Conservation (phyloP, 805 yeast species). For the Ogataea pini region DNA sequence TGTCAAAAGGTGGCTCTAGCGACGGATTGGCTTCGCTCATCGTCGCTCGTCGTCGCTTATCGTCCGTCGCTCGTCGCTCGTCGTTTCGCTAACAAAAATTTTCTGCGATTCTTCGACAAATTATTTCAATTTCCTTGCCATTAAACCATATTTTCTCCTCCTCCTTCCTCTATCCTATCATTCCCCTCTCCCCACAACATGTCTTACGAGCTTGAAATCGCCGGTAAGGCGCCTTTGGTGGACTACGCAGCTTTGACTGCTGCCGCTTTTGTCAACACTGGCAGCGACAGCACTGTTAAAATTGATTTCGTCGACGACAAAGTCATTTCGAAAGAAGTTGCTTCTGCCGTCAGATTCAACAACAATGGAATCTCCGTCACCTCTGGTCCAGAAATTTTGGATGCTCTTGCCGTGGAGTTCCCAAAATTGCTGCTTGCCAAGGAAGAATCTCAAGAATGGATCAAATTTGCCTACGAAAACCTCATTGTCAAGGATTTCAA, state of each 20-base stretch:
- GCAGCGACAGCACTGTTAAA: constrained; percentile 50
- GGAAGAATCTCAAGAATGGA: constrained; percentile 58
- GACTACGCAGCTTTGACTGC: constrained; percentile 81
- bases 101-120: not conserved
- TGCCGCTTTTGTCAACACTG: constrained; percentile 66
- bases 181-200: not conserved
- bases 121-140: not conserved
- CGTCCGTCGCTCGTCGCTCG: not conserved
- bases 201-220: constrained; percentile 59
- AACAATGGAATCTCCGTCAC: constrained; percentile 46
- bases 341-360: constrained; percentile 44
- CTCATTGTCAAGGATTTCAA: constrained; percentile 85
- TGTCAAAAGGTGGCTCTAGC: too few species aligned
- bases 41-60: too few species aligned
- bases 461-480: constrained; percentile 63
- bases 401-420: constrained; percentile 50
- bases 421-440: constrained; percentile 45
- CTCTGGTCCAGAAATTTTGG: constrained; percentile 48
- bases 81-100: constrained; percentile 8
- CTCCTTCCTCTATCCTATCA: not conserved
- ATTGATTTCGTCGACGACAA: constrained; percentile 75
- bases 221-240: constrained; percentile 82
- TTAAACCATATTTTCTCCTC: not conserved
- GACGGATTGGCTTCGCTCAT: not conserved
- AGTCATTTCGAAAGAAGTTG: constrained; percentile 46